Conservation (phyloP, 2,329 filamentous ascomycete species). For the Xylaria sp. region DNA sequence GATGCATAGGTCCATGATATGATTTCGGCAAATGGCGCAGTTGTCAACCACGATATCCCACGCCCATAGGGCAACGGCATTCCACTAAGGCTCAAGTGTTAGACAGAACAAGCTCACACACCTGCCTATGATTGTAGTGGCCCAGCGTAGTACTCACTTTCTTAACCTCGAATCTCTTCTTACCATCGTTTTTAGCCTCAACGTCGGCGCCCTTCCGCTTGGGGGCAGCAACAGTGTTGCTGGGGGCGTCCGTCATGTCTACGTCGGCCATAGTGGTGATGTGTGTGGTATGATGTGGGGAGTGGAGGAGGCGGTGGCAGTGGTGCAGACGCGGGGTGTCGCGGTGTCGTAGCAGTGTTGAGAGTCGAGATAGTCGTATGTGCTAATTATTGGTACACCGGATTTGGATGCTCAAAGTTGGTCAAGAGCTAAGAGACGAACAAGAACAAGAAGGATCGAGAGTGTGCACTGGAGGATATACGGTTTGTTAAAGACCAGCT, state of each 20-base stretch:
- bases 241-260: constrained; percentile 90
- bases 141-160: constrained; percentile 72
- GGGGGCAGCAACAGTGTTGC: constrained; percentile 60
- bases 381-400: constrained; percentile 9
- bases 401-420: constrained; percentile 11
- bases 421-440: not conserved
- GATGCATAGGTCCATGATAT: constrained; percentile 99
- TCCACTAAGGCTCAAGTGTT: constrained; percentile 74
- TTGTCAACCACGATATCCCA: constrained; percentile 99
- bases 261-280: constrained; percentile 82
- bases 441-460: not conserved
- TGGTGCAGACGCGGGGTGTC: not conserved
- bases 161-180: constrained; percentile 98
- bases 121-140: not conserved
- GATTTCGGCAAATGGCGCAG: constrained; percentile 98
- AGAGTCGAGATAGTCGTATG: constrained; percentile 6
- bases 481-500: not conserved
- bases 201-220: constrained; percentile 61
- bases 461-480: not conserved
- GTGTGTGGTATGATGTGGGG: not conserved
- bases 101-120: constrained; percentile 22
- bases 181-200: constrained; percentile 71
- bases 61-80: constrained; percentile 96
- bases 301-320: not conserved
- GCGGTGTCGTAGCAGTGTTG: not conserved